Base-by-base conservation (phyloP, 139 green algal species). In the Medakamo hakoo region DNA sequence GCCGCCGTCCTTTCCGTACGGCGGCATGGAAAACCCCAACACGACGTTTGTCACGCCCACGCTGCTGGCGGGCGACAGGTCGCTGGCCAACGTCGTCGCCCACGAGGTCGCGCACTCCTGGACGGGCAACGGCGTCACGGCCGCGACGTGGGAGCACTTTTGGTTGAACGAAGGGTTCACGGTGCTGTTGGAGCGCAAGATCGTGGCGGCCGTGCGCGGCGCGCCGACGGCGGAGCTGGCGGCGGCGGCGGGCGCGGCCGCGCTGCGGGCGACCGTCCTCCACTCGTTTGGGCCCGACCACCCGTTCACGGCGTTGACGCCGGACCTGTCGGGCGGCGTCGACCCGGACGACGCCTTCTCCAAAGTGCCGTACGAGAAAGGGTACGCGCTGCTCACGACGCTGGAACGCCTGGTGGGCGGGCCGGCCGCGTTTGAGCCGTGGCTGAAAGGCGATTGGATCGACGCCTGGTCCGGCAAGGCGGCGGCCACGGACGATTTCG, bases 61-160 rank as follows among this genome's bases (percentile, higher is more conserved):
- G 3, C 81, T 97, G 25, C 66, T 97, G 48, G 89, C 83, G 0
- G 91, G 89, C 0, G 90, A 97, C 81, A 66, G 81, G 18, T 72
- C 48, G 32, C 72, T 87, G 28, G 63, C 63, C 3, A 88, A 87
- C 57, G 88, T 95, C 22, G 79, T 96, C 5, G 86, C 85, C 2
- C 89, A 96, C 69, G 90, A 97, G 74, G 90, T 97, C 27, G 83
- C 88, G 1, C 90, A 97, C 83, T 78, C 40, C 67, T 97, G 90
- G 90, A 92, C 80, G 0, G 89, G 89, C 32, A 95, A 95, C 73
- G 77, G 94, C 55, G 89, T 96, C 25, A 93, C 87, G 32, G 95
- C 94, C 62, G 72, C 68, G 2, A 80, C 72, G 3, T 94, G 83
- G 85, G 73, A 89, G 63, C 63, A 88, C 63, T 89, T 88, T 59